A percentile compares a stretch with the other conserved stretches of the same genome.
These are phyloP conservation scores for Hawksworthiomyces lignivorus DNA, from an alignment of 2,329 filamentous ascomycete species.

Conservation along the genomic window DNA sequence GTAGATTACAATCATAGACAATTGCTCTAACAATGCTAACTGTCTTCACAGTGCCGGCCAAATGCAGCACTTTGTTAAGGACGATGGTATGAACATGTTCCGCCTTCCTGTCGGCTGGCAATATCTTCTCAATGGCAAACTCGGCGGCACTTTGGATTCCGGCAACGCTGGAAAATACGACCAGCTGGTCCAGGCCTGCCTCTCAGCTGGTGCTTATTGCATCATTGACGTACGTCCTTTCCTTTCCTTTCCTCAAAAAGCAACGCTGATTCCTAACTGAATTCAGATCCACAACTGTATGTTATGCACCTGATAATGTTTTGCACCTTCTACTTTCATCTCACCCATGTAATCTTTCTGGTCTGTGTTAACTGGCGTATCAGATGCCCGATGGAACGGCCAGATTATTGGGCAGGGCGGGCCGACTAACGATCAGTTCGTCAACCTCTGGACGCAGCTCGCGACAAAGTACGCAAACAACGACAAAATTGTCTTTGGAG, in stretches of 20 bases:
- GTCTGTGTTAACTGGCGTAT: too few species aligned
- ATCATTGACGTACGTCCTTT: constrained; percentile 35
- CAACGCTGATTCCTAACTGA: background rate
- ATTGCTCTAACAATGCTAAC: constrained; percentile 18
- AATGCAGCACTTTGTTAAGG: constrained; percentile 48
- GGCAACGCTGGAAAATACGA: constrained; percentile 37
- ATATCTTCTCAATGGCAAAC: constrained; percentile 35
- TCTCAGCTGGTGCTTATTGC: constrained; percentile 38
- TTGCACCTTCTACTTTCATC: too few species aligned
- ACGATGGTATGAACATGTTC: constrained; percentile 47
- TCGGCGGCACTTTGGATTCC: constrained; percentile 32
- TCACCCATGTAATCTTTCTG: too few species aligned
- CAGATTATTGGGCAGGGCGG: constrained; percentile 58
- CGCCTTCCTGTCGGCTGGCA: constrained; percentile 40
- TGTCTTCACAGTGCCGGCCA: constrained; percentile 25
- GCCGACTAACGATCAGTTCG: constrained; percentile 54
- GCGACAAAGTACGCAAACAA: constrained; percentile 49
- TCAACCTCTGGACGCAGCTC: constrained; percentile 47
- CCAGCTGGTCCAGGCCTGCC: constrained; percentile 38
- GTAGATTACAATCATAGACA: constrained; percentile 20
- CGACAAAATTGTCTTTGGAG: constrained; percentile 49
- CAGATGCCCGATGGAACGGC: constrained; percentile 48
- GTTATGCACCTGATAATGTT: too few species aligned
- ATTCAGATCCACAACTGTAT: background rate
- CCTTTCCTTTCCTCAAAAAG: too few species aligned